Conservation (phyloP, 2,329 filamentous ascomycete species). For the Fusarium sp. region DNA sequence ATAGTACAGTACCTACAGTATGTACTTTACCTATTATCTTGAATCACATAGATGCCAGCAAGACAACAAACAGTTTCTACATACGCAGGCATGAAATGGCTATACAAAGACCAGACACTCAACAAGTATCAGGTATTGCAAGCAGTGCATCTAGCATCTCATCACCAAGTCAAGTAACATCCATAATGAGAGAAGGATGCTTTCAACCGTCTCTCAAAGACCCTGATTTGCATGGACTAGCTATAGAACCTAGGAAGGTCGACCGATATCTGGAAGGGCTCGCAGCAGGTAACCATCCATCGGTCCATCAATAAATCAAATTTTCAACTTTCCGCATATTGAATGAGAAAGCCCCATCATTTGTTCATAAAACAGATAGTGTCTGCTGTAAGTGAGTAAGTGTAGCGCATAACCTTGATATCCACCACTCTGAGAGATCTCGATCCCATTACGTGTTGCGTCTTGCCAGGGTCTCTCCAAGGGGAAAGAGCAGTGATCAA, state of each 20-base stretch:
- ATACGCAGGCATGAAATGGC: background rate
- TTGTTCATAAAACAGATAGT: background rate
- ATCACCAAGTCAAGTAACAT: background rate
- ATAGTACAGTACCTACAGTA: background rate
- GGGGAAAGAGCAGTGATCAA: background rate
- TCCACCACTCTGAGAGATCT: constrained; percentile 25
- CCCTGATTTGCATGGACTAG: constrained; percentile 22
- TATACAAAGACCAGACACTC: background rate
- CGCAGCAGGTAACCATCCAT: background rate
- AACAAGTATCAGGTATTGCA: background rate
- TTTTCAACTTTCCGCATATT: constrained; percentile 25
- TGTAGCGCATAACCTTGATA: constrained; percentile 29
- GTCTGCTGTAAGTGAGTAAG: constrained; percentile 1
- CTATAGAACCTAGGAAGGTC: background rate
- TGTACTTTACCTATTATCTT: background rate
- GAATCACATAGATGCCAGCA: background rate
- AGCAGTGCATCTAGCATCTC: background rate
- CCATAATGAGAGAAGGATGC: background rate
- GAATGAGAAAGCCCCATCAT: constrained; percentile 21
- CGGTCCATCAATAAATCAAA: constrained; percentile 15
- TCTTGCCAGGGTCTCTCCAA: constrained; percentile 17
- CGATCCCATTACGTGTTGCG: constrained; percentile 25
- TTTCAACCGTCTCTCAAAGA: background rate
- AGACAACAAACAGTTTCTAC: background rate
- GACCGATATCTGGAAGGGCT: constrained; percentile 1